Percentiles rank a stretch among this genome's conserved stretches.
phyloP scores from a whole-genome alignment of 257 asterid genomes.

The Eustoma russellianum region DNA sequence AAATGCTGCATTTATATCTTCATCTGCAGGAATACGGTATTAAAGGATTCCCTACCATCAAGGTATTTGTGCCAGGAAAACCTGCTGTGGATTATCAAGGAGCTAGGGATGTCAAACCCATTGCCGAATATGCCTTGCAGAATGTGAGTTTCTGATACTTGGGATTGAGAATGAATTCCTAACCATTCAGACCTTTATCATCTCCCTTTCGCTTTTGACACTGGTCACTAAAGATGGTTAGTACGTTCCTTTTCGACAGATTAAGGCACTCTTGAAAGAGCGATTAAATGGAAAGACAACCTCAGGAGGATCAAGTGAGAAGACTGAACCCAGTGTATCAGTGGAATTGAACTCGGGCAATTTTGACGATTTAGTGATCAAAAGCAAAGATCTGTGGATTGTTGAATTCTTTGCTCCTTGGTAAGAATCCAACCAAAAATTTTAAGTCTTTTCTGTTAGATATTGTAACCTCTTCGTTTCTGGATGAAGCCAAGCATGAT shows the following conservation, averaged over 20 bases:
- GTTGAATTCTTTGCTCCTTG: slow-evolving; percentile 98
- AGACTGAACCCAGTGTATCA: slow-evolving; percentile 79
- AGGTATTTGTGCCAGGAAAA: slow-evolving; percentile 89
- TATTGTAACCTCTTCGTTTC: neutral
- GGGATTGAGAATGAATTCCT: neutral
- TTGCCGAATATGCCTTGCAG: slow-evolving; percentile 55
- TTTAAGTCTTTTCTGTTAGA: neutral
- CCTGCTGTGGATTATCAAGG: slow-evolving; percentile 85
- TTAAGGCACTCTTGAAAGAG: slow-evolving; percentile 65
- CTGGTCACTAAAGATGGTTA: neutral
- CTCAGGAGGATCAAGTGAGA: slow-evolving; percentile 73
- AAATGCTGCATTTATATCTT: neutral
- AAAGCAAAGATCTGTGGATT: slow-evolving; percentile 93
- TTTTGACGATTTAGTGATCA: slow-evolving; percentile 76
- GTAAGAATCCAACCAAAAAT: slow-evolving; percentile 33
- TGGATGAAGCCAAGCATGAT: neutral
- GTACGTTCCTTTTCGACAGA: slow-evolving; percentile 22
- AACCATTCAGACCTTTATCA: neutral
- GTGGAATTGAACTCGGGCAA: slow-evolving; percentile 71
- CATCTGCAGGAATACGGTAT: slow-evolving; percentile 75
- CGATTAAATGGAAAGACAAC: slow-evolving; percentile 78
- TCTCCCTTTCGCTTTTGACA: neutral
- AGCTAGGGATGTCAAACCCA: slow-evolving; percentile 82
- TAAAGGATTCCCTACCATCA: slow-evolving; percentile 88
- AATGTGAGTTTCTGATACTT: slow-evolving; percentile 35